A percentile compares a stretch with the other conserved stretches of the same genome.
phyloP scores from a whole-genome alignment of 768 basidiomycete species.

The Auricularia cornea region DNA sequence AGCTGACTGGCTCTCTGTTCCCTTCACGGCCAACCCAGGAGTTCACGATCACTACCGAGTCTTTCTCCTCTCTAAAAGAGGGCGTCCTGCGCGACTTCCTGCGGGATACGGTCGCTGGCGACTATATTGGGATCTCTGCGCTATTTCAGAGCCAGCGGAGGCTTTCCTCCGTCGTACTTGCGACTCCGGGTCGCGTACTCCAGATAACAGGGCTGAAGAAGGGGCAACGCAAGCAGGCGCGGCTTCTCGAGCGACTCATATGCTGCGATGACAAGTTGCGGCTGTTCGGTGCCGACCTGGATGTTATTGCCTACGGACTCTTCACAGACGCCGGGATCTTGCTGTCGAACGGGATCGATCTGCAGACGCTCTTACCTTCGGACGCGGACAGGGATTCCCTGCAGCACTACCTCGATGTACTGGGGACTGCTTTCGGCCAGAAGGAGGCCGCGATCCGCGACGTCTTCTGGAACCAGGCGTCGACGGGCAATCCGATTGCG shows the following conservation, averaged over 20 bases:
- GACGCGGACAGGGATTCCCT: not conserved
- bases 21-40: not conserved
- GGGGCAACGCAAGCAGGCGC: not conserved
- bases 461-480: not conserved
- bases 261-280: not conserved
- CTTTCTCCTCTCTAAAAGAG: not conserved
- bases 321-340: not conserved
- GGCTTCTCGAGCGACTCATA: not conserved
- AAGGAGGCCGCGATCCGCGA: not conserved
- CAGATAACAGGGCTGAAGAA: not conserved
- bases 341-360: not conserved
- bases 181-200: not conserved
- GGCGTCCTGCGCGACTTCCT: not conserved
- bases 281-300: not conserved
- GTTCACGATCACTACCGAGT: not conserved
- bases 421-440: not conserved
- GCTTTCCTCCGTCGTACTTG: not conserved
- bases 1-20: not conserved
- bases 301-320: not conserved
- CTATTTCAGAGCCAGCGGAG: not conserved
- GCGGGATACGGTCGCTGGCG: not conserved
- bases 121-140: too few species aligned
- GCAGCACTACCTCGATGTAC: not conserved
- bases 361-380: not conserved
- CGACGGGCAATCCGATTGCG: not conserved